Base-by-base conservation (phyloP, 2,329 filamentous ascomycete genomes). In the Teratosphaeria viscida region DNA sequence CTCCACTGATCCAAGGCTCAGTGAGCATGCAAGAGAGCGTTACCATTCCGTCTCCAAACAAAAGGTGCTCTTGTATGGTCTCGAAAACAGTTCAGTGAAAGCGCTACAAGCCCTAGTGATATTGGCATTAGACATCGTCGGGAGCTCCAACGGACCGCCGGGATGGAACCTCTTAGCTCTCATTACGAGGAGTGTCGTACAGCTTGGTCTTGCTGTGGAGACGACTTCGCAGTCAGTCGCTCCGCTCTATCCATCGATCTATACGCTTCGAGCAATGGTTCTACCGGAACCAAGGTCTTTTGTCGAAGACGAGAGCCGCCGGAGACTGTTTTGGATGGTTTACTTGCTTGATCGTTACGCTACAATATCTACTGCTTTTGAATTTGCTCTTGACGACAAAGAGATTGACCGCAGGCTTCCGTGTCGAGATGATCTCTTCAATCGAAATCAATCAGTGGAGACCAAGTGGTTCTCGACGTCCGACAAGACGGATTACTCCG, bases 291-390 rank as follows among this genome's bases (percentile, higher is more conserved):
- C 92, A 0, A 85, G 84, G 56, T 88, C 90, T 62, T 96, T 92
- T 73, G 87, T 95, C 59, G 91, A 96, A 70, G 92, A 96, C 62
- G 92, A 96, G 72, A 88, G 89, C 52, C 81, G 91, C 32, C 82
- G 92, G 32, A 81, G 92, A 29, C 78, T 96, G 0, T 95, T 96
- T 73, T 96, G 92, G 92, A 92, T 95, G 85, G 86, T 95, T 11
- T 96, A 95, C 70, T 76, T 96, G 12, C 80, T 96, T 5, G 92
- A 96, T 71, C 82, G 92, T 56, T 96, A 95, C 70, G 90, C 90
- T 0, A 96, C 91, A 0, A 86, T 96, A 59, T 87, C 90, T 0
- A 96, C 92, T 0, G 90, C 92, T 0, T 96, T 96, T 66, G 90
- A 96, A 66, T 95, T 96, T 71, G 89, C 90, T 0, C 76, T 96